Base-by-base conservation (phyloP, 1,284 basidiomycete genomes). In the Melampsora larici-populina region DNA sequence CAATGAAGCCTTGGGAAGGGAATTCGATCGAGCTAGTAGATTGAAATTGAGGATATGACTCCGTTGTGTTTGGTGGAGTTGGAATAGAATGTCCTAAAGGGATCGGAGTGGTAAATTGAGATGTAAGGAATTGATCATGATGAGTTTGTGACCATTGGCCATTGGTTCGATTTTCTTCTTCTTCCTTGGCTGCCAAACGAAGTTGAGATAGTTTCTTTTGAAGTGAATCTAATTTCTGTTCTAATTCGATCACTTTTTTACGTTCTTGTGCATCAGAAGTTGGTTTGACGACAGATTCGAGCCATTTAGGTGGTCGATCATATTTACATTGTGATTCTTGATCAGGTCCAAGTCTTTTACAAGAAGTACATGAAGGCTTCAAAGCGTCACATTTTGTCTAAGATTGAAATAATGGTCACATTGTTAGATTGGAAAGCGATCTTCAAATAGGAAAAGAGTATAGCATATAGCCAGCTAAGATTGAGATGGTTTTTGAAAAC, bases 321-420 rank as follows among this genome's bases (percentile, higher is more conserved):
- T 78, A 78, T 55, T 65, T 63, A 49, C 75, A 78, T 48, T 77
- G 55, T 0, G 67, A 62, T 31, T 70, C 66, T 55, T 67, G 64
- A 17, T 33, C 63, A 13, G 58, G 36, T 26, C 51, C 51, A 8
- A 76, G 40, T 48, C 62, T 46, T 62, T 70, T 70, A 64, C 75
- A 78, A 18, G 75, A 65, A 3, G 75, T 64, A 29, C 75, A 78
- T 29, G 63, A 49, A n/a, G 75, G 75, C 36, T 78, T 78, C 43
- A 78, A 18, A 9, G 75, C 75, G 43, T 78, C 75, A 31, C 75
- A 78, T 48, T 78, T 78, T 29, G 75, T 78, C 68, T 78, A 48
- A 24, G 21, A 26, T 26, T n/a, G 4, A 40, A 58, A 29, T 13
- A 24, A 69, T 26, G 26, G 26, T 66, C 26, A 40, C 2, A 13